Conservation (phyloP, 1,284 basidiomycete species). For the Puccinia coronata region DNA sequence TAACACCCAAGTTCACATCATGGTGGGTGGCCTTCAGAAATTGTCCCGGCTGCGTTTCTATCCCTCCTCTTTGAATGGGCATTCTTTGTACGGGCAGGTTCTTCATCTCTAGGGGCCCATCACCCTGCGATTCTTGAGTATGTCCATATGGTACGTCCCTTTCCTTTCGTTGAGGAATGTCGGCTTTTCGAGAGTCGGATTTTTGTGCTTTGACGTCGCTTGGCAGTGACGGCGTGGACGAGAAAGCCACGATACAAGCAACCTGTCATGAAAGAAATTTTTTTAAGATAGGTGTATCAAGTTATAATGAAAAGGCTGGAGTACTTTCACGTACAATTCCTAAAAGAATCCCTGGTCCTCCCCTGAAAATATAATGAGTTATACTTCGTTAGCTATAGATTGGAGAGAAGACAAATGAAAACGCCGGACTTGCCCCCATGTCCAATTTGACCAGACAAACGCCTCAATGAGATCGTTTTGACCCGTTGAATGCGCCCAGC, state of each 20-base stretch:
- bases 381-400: background rate
- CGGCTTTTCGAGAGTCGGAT: background rate
- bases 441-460: slow-evolving; percentile 13
- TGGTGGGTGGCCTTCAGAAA: background rate
- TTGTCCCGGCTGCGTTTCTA: background rate
- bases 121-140: no score
- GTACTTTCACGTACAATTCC: slow-evolving; percentile 1
- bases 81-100: background rate
- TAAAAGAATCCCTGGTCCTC: background rate
- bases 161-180: background rate
- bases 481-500: background rate
- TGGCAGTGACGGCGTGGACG: slow-evolving; percentile 1
- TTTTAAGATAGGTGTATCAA: no score
- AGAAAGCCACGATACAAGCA: slow-evolving; percentile 18
- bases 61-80: background rate
- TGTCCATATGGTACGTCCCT: background rate
- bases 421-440: background rate
- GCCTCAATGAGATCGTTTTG: background rate
- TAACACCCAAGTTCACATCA: background rate
- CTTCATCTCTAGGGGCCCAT: background rate
- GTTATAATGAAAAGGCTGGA: background rate
- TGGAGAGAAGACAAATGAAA: background rate
- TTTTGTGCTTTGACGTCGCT: background rate
- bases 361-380: background rate
- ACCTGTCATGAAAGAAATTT: background rate